phyloP scores from a whole-genome alignment of 441 rosid species.

The Pelargonium australe region DNA sequence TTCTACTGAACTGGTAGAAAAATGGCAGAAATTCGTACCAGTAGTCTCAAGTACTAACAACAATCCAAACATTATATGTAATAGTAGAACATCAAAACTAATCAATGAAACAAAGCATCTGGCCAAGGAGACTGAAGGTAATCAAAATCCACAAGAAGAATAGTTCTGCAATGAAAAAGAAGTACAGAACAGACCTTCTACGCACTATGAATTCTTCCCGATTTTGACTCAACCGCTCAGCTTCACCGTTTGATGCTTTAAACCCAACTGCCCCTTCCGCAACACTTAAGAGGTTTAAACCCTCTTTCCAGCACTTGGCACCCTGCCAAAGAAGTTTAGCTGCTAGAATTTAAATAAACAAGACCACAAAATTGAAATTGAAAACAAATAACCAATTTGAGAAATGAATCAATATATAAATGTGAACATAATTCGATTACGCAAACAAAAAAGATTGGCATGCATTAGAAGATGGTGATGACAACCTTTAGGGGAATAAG shows the following conservation, averaged over 20 bases:
- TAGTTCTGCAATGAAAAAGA: conserved; percentile 1
- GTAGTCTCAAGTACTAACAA: not conserved
- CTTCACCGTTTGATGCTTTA: conserved; percentile 22
- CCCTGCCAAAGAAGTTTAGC: conserved; percentile 87
- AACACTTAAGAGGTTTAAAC: conserved; percentile 54
- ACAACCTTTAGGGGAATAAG: conserved; percentile 82
- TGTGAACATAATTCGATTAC: not conserved
- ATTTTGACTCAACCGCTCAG: conserved; percentile 26
- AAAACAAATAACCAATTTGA: conserved; percentile 6
- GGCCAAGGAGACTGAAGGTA: not conserved
- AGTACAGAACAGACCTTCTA: conserved; percentile 52
- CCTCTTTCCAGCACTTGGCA: conserved; percentile 81
- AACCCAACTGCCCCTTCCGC: conserved; percentile 52
- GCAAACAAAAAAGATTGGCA: not conserved
- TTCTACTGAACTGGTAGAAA: not conserved
- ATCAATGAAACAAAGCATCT: not conserved
- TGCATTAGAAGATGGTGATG: conserved; percentile 12
- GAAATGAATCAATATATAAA: not conserved
- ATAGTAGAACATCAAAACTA: not conserved
- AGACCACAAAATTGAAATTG: not conserved
- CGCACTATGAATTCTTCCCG: conserved; percentile 44
- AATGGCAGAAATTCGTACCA: not conserved
- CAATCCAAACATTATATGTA: not conserved
- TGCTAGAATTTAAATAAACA: conserved; percentile 23
- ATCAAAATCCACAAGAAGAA: not conserved